phyloP scores from a whole-genome alignment of 768 basidiomycete genomes.

The Mycena kentingensis region DNA sequence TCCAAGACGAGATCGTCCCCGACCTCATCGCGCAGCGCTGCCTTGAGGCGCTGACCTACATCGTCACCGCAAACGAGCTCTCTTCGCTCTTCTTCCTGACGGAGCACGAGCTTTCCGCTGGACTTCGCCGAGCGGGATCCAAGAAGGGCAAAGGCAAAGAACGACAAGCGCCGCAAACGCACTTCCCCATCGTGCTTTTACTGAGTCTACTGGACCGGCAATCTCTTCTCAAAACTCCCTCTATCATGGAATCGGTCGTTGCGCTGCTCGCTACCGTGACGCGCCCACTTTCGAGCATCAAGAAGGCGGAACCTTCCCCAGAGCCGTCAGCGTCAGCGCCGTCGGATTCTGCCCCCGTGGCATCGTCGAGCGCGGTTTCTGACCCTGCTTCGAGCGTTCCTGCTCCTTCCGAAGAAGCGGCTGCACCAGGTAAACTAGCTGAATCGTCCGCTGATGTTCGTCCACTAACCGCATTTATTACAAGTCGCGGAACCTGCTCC shows the following conservation, averaged over 20 bases:
- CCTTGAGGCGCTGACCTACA: conserved; percentile 85
- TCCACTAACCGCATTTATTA: neutral
- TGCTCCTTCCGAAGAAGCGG: neutral
- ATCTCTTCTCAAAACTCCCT: conserved; percentile 80
- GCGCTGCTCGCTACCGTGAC: conserved; percentile 86
- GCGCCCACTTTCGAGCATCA: conserved; percentile 71
- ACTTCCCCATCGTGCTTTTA: conserved; percentile 89
- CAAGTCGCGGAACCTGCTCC: neutral
- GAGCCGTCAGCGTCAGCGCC: conserved; percentile 25
- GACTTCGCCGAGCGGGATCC: conserved; percentile 63
- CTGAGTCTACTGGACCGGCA: conserved; percentile 87
- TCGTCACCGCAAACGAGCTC: conserved; percentile 81
- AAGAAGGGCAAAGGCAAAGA: conserved; percentile 98
- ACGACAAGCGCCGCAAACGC: conserved; percentile 74
- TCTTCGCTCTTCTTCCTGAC: conserved; percentile 93
- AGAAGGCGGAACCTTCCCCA: conserved; percentile 41
- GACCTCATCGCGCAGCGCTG: conserved; percentile 94
- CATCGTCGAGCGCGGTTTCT: no score
- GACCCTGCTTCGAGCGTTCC: no score
- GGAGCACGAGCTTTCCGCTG: conserved; percentile 88
- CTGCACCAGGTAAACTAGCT: neutral
- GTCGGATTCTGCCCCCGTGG: conserved; percentile 4
- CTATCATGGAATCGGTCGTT: conserved; percentile 93
- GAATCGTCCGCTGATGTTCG: neutral
- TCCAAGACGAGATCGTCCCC: conserved; percentile 80